Conservation (phyloP, 2,329 filamentous ascomycete genomes). For the Fusarium bactridioides region DNA sequence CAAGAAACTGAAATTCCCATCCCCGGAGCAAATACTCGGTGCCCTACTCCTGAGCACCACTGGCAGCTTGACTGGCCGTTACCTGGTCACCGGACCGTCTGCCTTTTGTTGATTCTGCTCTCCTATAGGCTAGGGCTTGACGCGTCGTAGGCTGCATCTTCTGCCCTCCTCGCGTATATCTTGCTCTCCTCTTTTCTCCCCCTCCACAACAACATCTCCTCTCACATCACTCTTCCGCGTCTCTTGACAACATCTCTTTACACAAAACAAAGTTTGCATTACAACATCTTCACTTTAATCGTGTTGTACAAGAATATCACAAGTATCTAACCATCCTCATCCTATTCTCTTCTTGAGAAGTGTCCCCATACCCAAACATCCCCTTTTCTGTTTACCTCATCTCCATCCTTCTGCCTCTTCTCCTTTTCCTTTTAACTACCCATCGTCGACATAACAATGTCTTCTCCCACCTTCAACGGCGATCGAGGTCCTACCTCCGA, state of each 20-base stretch:
- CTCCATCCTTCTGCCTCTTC: fast-evolving
- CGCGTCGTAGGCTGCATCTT: background rate
- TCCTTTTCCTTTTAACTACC: fast-evolving
- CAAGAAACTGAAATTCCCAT: background rate
- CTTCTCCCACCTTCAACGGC: background rate
- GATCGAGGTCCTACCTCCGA: background rate
- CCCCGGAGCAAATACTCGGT: background rate
- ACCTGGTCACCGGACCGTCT: background rate
- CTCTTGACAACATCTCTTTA: background rate
- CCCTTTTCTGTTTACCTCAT: fast-evolving
- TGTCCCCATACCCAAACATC: background rate
- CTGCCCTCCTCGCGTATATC: background rate
- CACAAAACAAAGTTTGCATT: background rate
- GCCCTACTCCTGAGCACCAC: background rate
- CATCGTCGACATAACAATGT: background rate
- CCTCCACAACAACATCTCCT: background rate
- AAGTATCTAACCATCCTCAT: background rate
- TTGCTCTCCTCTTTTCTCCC: background rate
- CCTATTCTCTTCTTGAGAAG: background rate
- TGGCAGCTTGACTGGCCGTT: background rate
- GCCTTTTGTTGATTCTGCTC: background rate
- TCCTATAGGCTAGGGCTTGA: background rate
- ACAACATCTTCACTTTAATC: background rate
- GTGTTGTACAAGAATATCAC: background rate
- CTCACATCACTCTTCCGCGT: background rate